These are phyloP conservation scores for Calonectria henricotiae DNA, from an alignment of 2,329 filamentous ascomycete genomes.

Conservation along the genomic window DNA sequence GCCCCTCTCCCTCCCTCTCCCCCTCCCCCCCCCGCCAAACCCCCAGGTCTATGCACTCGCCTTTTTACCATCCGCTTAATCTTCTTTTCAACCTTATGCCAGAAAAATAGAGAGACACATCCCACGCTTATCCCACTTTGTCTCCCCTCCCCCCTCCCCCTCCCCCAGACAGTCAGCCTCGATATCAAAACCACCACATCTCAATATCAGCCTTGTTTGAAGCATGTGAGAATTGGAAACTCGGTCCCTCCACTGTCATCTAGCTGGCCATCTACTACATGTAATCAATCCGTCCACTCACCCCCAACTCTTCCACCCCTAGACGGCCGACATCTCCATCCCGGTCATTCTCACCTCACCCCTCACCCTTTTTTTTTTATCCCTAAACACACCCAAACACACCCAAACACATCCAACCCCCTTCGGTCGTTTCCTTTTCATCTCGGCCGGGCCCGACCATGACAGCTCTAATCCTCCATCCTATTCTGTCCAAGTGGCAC, in stretches of 20 bases:
- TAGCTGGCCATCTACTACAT: background rate
- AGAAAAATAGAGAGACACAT: background rate
- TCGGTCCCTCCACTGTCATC: background rate
- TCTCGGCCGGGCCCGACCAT: slow-evolving; percentile 35
- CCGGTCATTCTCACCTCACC: background rate
- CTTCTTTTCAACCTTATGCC: slow-evolving; percentile 18
- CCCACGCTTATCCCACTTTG: slow-evolving; percentile 15
- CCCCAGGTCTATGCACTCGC: background rate
- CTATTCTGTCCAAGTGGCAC: slow-evolving; percentile 28
- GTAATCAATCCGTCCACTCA: background rate
- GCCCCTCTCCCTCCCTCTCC: too few relatives aligned
- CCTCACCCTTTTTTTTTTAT: too few relatives aligned
- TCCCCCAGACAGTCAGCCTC: background rate
- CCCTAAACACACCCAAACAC: background rate
- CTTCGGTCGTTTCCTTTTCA: slow-evolving; percentile 27
- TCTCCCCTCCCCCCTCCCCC: background rate
- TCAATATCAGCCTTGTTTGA: slow-evolving; percentile 7
- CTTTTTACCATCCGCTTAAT: slow-evolving; percentile 5
- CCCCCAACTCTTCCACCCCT: background rate
- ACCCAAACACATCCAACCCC: background rate
- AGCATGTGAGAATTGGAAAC: slow-evolving; percentile 4
- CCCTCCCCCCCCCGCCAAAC: background rate
- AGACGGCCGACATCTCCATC: background rate
- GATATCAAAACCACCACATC: background rate
- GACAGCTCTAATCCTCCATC: slow-evolving; percentile 11